These are phyloP conservation scores for Phanerochaete sordida DNA, from an alignment of 768 basidiomycete genomes.

Conservation along the genomic window DNA sequence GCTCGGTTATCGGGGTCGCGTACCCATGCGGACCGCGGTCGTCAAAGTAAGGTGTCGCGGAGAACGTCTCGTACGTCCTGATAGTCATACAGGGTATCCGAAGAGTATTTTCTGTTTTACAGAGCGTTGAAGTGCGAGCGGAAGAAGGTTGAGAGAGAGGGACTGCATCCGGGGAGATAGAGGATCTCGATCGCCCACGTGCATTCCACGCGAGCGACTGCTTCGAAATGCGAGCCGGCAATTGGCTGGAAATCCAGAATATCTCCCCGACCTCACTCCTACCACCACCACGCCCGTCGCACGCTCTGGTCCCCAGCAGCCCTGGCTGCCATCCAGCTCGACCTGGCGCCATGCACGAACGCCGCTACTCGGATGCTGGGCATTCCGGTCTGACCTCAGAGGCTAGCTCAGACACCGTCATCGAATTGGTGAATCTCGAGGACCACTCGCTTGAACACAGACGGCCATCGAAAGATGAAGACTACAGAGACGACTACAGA, in stretches of 20 bases:
- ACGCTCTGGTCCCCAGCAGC: not conserved
- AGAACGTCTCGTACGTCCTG: conserved; percentile 50
- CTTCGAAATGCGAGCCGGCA: no score
- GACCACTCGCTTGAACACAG: conserved; percentile 22
- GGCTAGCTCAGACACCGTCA: conserved; percentile 19
- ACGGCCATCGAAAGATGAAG: conserved; percentile 10
- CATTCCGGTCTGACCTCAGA: conserved; percentile 5
- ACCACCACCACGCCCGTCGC: not conserved
- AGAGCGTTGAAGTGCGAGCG: not conserved
- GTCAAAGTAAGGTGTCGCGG: conserved; percentile 69
- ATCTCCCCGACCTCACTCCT: not conserved
- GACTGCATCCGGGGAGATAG: not conserved
- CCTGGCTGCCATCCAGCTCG: not conserved
- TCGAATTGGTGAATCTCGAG: conserved; percentile 34
- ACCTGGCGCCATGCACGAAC: not conserved
- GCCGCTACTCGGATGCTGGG: conserved; percentile 12
- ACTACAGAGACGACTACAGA: conserved; percentile 10
- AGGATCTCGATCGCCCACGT: not conserved
- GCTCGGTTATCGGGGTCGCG: conserved; percentile 78
- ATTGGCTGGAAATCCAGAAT: not conserved
- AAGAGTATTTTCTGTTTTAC: conserved; percentile 14
- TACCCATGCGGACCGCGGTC: conserved; percentile 69
- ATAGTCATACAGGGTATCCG: conserved; percentile 1
- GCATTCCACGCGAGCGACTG: no score
- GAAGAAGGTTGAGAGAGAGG: not conserved